A percentile compares a stretch with the other conserved stretches of the same genome.
These are phyloP conservation scores for Cytospora schulzeri DNA, from an alignment of 2,329 filamentous ascomycete genomes.

Conservation along the genomic window DNA sequence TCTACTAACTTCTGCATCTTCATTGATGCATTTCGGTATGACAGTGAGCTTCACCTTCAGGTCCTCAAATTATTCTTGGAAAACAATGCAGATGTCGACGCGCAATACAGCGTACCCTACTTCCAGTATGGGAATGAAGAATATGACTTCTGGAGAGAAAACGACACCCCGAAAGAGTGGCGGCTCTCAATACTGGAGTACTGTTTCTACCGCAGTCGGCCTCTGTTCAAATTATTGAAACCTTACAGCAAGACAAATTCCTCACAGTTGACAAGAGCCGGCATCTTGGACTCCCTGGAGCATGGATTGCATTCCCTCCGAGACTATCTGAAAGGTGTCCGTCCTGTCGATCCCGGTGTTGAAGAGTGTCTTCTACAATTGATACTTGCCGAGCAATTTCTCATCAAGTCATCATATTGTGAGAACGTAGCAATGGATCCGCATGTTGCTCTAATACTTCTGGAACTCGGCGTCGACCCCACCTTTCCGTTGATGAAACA, in stretches of 20 bases:
- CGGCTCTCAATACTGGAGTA: constrained; percentile 1
- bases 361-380: background rate
- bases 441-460: background rate
- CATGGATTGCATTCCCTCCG: background rate
- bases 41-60: background rate
- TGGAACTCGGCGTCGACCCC: background rate
- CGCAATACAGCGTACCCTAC: background rate
- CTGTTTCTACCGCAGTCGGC: background rate
- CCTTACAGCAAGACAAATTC: background rate
- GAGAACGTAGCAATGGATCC: background rate
- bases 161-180: background rate
- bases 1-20: background rate
- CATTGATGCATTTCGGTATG: background rate
- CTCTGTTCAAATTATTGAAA: background rate
- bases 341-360: background rate
- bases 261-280: background rate
- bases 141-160: background rate
- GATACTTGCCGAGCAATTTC: background rate
- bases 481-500: background rate
- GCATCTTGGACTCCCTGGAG: background rate
- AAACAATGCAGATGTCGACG: background rate
- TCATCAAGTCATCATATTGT: background rate
- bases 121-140: background rate
- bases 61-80: background rate
- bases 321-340: background rate